These are phyloP conservation scores for Monosporascus ibericus DNA, from an alignment of 2,329 filamentous ascomycete genomes.

Conservation along the genomic window DNA sequence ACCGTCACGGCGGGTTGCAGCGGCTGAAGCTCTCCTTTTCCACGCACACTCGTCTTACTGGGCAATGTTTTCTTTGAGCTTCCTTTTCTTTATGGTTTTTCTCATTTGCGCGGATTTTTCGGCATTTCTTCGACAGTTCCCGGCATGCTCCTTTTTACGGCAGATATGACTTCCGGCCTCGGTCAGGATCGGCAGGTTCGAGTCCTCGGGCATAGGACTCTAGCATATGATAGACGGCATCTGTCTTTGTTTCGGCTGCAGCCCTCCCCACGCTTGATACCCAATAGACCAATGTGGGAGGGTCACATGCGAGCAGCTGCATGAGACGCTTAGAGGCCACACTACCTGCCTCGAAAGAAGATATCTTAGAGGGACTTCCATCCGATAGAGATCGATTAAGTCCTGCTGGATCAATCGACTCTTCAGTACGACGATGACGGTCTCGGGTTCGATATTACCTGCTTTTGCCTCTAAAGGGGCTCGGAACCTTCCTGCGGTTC, in stretches of 20 bases:
- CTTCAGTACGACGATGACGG: conserved; percentile 27
- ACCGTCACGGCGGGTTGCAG: background rate
- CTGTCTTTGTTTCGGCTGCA: conserved; percentile 30
- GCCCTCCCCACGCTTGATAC: conserved; percentile 27
- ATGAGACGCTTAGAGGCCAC: conserved; percentile 26
- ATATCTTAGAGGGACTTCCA: conserved; percentile 21
- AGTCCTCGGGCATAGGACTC: conserved; percentile 26
- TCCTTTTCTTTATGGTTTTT: conserved; percentile 1
- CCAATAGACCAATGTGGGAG: conserved; percentile 27
- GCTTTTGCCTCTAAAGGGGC: conserved; percentile 26
- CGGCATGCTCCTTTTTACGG: conserved; percentile 25
- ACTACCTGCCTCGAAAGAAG: conserved; percentile 20
- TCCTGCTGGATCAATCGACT: conserved; percentile 14
- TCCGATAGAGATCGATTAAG: conserved; percentile 24
- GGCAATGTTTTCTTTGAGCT: conserved; percentile 13
- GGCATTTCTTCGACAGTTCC: conserved; percentile 17
- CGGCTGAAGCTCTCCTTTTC: background rate
- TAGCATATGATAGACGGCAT: conserved; percentile 32
- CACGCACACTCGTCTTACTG: background rate
- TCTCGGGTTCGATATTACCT: conserved; percentile 27
- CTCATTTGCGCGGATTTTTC: conserved; percentile 18
- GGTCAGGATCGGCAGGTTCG: conserved; percentile 27
- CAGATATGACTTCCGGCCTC: conserved; percentile 25
- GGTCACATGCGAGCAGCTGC: conserved; percentile 26
- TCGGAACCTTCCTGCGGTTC: conserved; percentile 23